Evolutionary conservation across 768 basidiomycete species (phyloP).

Genomic region (Panellus pusillus): DNA sequence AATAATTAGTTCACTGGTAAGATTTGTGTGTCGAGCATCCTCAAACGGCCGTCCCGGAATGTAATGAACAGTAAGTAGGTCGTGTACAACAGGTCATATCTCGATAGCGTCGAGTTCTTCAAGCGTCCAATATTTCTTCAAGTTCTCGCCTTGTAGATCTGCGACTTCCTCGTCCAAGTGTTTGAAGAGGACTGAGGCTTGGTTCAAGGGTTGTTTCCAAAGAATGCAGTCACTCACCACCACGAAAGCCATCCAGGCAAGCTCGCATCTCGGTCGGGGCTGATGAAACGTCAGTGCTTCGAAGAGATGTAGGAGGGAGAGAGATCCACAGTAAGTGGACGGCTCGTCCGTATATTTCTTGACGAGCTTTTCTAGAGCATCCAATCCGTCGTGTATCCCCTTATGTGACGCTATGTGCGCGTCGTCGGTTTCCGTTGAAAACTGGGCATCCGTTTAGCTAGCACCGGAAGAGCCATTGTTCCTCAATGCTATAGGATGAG

Average conservation of each 20-base stretch:
- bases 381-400: constrained; percentile 56
- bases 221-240: constrained; percentile 2
- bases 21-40: too few species aligned
- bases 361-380: constrained; percentile 39
- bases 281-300: background rate
- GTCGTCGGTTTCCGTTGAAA: constrained; percentile 39
- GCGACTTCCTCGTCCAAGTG: constrained; percentile 57
- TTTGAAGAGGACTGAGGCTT: constrained; percentile 38
- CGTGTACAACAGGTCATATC: constrained; percentile 15
- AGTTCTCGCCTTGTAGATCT: constrained; percentile 50
- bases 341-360: constrained; percentile 44
- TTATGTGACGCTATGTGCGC: constrained; percentile 51
- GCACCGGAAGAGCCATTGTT: constrained; percentile 48
- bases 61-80: too few species aligned
- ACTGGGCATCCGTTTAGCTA: constrained; percentile 50
- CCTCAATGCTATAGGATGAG: constrained; percentile 56
- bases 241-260: constrained; percentile 50
- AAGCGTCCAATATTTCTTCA: constrained; percentile 53
- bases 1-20: background rate
- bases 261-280: constrained; percentile 47
- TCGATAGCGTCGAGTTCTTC: constrained; percentile 42
- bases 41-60: too few species aligned
- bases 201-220: too few species aligned
- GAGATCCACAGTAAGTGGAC: constrained; percentile 37
- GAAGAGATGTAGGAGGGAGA: background rate